A percentile compares a stretch with the other conserved stretches of the same genome.
Conservation (phyloP, 2,329 filamentous ascomycete genomes). For the Penicillium brasilianum region DNA sequence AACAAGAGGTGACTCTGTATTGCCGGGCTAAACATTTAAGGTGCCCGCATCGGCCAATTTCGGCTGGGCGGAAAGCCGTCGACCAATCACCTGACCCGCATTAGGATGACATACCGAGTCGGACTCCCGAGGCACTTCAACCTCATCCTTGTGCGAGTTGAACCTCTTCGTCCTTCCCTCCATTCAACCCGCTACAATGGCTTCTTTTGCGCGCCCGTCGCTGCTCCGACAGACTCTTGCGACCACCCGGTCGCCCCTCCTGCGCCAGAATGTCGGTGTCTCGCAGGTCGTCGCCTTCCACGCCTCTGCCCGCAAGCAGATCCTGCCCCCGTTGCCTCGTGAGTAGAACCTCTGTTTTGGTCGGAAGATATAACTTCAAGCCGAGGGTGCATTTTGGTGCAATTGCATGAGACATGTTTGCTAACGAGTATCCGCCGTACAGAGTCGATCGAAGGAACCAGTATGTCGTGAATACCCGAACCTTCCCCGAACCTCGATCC, state of each 20-base stretch:
- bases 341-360: constrained; percentile 48
- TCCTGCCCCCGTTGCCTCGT: constrained; percentile 87
- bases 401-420: constrained; percentile 15
- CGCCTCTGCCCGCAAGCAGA: constrained; percentile 73
- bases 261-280: constrained; percentile 42
- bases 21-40: constrained; percentile 28
- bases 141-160: constrained; percentile 36
- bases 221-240: constrained; percentile 45
- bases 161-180: constrained; percentile 23
- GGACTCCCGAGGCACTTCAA: constrained; percentile 46
- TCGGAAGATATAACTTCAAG: background rate
- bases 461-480: constrained; percentile 56
- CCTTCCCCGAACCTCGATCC: constrained; percentile 10
- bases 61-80: constrained; percentile 42
- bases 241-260: constrained; percentile 41
- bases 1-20: background rate
- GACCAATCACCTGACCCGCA: constrained; percentile 44
- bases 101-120: constrained; percentile 48
- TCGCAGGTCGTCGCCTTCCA: constrained; percentile 80
- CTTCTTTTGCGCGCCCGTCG: constrained; percentile 47
- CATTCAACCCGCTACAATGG: constrained; percentile 42
- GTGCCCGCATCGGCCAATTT: constrained; percentile 42
- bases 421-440: constrained; percentile 51
- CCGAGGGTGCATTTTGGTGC: background rate
- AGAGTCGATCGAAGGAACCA: constrained; percentile 77